Conservation (phyloP, 306 rosid species). For the Quillaja saponaria region DNA sequence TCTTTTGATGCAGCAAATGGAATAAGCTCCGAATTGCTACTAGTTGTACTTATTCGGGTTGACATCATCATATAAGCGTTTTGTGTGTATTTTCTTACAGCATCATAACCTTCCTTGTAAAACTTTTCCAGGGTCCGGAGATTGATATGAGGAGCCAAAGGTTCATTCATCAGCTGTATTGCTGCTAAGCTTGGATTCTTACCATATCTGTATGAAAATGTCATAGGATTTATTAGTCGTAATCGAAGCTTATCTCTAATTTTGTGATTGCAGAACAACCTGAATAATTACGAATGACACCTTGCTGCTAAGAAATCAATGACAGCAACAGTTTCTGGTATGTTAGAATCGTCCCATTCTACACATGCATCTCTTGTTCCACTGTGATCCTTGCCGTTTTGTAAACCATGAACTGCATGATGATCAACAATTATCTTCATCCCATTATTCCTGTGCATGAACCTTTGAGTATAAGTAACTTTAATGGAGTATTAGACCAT, state of each 20-base stretch:
- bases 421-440: conserved; percentile 62
- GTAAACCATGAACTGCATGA: conserved; percentile 63
- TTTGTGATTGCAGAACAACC: too few relatives aligned
- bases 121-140: conserved; percentile 40
- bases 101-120: conserved; percentile 50
- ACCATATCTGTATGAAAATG: conserved; percentile 42
- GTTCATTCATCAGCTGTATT: conserved; percentile 63
- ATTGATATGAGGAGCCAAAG: conserved; percentile 40
- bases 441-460: conserved; percentile 50
- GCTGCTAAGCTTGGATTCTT: conserved; percentile 40
- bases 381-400: conserved; percentile 56
- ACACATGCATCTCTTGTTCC: conserved; percentile 57
- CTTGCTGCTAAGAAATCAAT: conserved; percentile 57
- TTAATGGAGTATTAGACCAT: too few relatives aligned
- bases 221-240: not conserved
- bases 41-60: conserved; percentile 39
- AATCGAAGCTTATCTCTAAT: too few relatives aligned
- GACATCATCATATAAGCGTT: conserved; percentile 56
- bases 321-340: conserved; percentile 47
- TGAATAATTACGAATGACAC: too few relatives aligned
- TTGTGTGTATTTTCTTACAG: conserved; percentile 42
- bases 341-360: conserved; percentile 59
- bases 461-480: too few relatives aligned
- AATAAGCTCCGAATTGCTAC: conserved; percentile 44
- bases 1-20: conserved; percentile 44